phyloP scores from a whole-genome alignment of 257 asterid species.

The Scutellaria barbata region DNA sequence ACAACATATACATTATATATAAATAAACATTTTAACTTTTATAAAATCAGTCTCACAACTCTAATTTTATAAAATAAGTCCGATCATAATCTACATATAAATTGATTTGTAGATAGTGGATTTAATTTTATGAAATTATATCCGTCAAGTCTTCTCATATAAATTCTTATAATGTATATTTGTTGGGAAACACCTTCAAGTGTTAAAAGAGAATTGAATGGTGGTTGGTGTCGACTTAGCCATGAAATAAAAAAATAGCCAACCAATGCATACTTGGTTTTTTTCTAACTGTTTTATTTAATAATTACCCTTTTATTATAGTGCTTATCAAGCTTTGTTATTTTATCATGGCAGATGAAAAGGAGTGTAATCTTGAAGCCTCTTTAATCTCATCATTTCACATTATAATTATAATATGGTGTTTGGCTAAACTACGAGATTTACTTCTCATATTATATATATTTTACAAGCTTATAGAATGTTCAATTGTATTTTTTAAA shows the following conservation, averaged over 20 bases:
- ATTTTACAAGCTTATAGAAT: not conserved
- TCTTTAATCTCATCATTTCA: constrained; percentile 31
- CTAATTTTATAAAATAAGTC: too few relatives aligned
- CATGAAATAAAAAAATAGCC: constrained; percentile 8
- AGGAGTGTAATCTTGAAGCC: constrained; percentile 45
- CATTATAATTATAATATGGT: not conserved
- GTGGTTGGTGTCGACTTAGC: constrained; percentile 50
- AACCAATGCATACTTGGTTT: not conserved
- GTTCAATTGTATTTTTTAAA: too few relatives aligned
- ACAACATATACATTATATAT: too few relatives aligned
- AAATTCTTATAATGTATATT: not conserved
- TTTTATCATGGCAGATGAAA: not conserved
- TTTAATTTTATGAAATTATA: too few relatives aligned
- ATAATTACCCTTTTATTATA: constrained; percentile 29
- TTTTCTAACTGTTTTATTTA: constrained; percentile 11
- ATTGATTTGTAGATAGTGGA: too few relatives aligned
- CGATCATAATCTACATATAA: too few relatives aligned
- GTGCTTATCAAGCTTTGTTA: constrained; percentile 41
- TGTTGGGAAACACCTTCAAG: constrained; percentile 63
- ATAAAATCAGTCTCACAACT: too few relatives aligned
- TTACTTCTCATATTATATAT: not conserved
- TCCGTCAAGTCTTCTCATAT: too few relatives aligned
- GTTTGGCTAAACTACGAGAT: constrained; percentile 17
- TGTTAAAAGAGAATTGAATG: constrained; percentile 45
- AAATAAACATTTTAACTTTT: too few relatives aligned